These are phyloP conservation scores for Lactarius hatsudake DNA, from an alignment of 768 basidiomycete species.

Conservation along the genomic window DNA sequence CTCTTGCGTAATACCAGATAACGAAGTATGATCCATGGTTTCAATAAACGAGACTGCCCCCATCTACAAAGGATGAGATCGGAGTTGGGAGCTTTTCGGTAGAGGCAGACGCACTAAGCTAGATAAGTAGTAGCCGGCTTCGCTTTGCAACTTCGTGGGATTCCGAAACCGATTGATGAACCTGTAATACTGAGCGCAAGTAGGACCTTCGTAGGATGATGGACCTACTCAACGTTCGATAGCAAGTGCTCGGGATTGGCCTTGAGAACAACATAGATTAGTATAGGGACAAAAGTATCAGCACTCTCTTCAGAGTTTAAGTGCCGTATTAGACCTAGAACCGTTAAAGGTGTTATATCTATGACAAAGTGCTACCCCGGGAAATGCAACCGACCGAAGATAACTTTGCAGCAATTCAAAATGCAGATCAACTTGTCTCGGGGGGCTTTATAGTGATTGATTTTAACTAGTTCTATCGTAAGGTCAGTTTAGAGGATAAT, in stretches of 20 bases:
- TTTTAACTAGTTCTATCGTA: slow-evolving; percentile 79
- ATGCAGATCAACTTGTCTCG: slow-evolving; percentile 98
- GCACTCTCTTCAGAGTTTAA: slow-evolving; percentile 82
- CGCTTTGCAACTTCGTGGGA: slow-evolving; percentile 85
- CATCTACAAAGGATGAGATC: slow-evolving; percentile 51
- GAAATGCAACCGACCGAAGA: slow-evolving; percentile 70
- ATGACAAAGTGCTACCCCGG: slow-evolving; percentile 7
- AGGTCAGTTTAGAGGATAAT: background rate
- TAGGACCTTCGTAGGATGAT: background rate
- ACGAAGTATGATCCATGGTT: slow-evolving; percentile 92
- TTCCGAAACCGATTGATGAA: slow-evolving; percentile 96
- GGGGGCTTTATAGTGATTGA: slow-evolving; percentile 98
- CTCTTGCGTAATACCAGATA: slow-evolving; percentile 91
- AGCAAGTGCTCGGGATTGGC: slow-evolving; percentile 92
- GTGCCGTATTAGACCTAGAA: slow-evolving; percentile 83
- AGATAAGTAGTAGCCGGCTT: slow-evolving; percentile 95
- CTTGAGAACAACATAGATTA: slow-evolving; percentile 91
- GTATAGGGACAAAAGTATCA: slow-evolving; percentile 90
- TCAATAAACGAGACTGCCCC: slow-evolving; percentile 98
- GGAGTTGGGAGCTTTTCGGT: background rate
- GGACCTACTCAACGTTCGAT: slow-evolving; percentile 88
- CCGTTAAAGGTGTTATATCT: slow-evolving; percentile 3
- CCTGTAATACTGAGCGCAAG: slow-evolving; percentile 39
- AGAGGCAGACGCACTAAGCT: slow-evolving; percentile 66
- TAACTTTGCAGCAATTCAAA: slow-evolving; percentile 97